Evolutionary conservation across 1,284 basidiomycete species (phyloP).

Genomic region (Ceratobasidium sp.): DNA sequence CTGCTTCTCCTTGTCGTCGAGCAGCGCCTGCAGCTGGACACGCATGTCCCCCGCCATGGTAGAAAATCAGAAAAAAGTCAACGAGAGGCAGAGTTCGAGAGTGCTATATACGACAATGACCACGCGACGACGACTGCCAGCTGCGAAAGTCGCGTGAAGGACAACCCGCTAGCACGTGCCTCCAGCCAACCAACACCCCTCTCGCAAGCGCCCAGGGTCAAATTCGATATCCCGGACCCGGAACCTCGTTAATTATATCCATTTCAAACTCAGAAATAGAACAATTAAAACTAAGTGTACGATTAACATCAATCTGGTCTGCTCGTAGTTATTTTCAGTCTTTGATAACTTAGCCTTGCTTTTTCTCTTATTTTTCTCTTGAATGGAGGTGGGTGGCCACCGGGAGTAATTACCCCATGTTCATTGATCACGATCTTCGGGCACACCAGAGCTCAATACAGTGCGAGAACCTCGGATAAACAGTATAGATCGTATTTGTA

Average conservation of each 20-base stretch:
- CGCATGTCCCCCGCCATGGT: constrained; percentile 64
- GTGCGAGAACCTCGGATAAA: too few relatives aligned
- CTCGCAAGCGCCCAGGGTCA: constrained; percentile 12
- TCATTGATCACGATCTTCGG: too few relatives aligned
- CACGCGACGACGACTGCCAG: constrained; percentile 24
- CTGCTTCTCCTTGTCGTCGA: constrained; percentile 90
- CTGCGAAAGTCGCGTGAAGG: constrained; percentile 36
- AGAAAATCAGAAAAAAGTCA: constrained; percentile 11
- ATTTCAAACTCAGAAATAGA: not conserved
- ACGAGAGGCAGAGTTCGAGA: constrained; percentile 25
- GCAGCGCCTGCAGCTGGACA: constrained; percentile 77
- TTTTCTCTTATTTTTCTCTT: too few relatives aligned
- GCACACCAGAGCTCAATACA: too few relatives aligned
- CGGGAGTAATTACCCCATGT: too few relatives aligned
- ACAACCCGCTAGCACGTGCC: constrained; percentile 30
- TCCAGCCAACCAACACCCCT: constrained; percentile 2
- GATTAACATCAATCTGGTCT: too few relatives aligned
- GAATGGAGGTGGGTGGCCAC: too few relatives aligned
- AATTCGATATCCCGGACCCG: not conserved
- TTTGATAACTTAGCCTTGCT: too few relatives aligned
- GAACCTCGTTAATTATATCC: not conserved
- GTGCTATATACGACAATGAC: constrained; percentile 24
- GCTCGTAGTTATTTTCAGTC: too few relatives aligned
- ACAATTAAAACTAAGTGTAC: too few relatives aligned
- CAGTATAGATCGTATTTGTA: too few relatives aligned